Evolutionary conservation across 805 yeast genomes (phyloP), one percentile per base, ranked within the genome.

Genomic region (Tetrapisispora iriomotensis): DNA sequence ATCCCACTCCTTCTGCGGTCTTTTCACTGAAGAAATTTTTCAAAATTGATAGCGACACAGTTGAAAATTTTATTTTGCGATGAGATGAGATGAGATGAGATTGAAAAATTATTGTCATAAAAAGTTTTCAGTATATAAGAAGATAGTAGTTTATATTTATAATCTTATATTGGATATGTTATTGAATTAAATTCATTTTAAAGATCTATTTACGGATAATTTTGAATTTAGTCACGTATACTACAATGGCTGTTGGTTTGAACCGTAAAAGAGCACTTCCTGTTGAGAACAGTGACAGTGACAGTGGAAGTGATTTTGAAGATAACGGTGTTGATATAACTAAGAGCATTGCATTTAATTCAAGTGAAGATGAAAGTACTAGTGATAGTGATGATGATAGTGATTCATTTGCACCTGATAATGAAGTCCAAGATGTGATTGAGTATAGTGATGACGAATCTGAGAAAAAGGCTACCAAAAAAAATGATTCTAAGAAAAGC

Each of bases 261-360:
- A 24, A 33, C 5, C 27, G 19, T 6, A 31, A 22, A 7, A 21
- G 27, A 31, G 14, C 15, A 10, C n/a, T n/a, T n/a, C n/a, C n/a
- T n/a, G n/a, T n/a, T n/a, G n/a, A n/a, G n/a, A n/a, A n/a, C n/a
- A n/a, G n/a, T 23, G 28, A 18, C 21, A 20, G 10, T 15, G 14
- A 32, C 4, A 28, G 30, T 42, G 75, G 67, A 40, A 74, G 68
- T 49, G 77, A 70, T 15, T 22, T 33, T 42, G 77, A 67, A 6
- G 54, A 46, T 8, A 38, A 33, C n/a, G 48, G 19, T 6, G 71
- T 64, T 52, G 86, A 81, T 54, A 81, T 80, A 49, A 81, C 82
- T 19, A 66, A 73, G 14, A 67, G 74, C 38, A 67, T 82, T 39
- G 80, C 79, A 0, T 52, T 75, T 27, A 64, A 65, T 27, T 37